phyloP scores from a whole-genome alignment of 176 grass and related monocot genomes.

The Oryza glumipatula region DNA sequence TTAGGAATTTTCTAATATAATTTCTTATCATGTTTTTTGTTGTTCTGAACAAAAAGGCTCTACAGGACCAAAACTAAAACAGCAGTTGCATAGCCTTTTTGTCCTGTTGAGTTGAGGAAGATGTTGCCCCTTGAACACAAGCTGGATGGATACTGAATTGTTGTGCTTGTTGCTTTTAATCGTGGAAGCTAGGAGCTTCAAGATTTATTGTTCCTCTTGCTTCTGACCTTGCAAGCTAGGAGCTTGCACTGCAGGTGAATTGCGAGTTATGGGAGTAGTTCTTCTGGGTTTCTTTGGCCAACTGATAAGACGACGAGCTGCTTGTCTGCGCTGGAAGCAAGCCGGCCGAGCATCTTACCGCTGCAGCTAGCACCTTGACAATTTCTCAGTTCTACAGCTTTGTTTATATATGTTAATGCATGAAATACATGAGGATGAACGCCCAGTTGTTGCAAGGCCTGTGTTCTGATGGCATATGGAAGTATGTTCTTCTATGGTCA shows the following conservation, averaged over 20 bases:
- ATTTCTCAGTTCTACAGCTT: slow-evolving; percentile 21
- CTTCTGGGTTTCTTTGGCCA: slow-evolving; percentile 55
- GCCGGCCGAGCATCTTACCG: slow-evolving; percentile 71
- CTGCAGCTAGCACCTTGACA: slow-evolving; percentile 53
- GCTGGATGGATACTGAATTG: slow-evolving; percentile 3
- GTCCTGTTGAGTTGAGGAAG: slow-evolving; percentile 13
- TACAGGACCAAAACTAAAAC: slow-evolving; percentile 20
- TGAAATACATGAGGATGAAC: slow-evolving; percentile 15
- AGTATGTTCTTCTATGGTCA: slow-evolving; percentile 75
- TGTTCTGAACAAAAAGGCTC: not conserved
- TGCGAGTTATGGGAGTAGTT: slow-evolving; percentile 61
- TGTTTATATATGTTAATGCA: slow-evolving; percentile 28
- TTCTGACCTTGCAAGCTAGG: slow-evolving; percentile 31
- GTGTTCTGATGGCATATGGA: slow-evolving; percentile 67
- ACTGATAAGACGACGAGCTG: slow-evolving; percentile 68
- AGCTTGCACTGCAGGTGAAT: not conserved
- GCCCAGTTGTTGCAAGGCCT: slow-evolving; percentile 48
- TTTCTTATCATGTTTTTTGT: slow-evolving; percentile 16
- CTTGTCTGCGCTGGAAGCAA: slow-evolving; percentile 73
- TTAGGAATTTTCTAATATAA: not conserved
- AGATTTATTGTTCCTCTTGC: slow-evolving; percentile 15
- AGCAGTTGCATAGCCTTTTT: not conserved
- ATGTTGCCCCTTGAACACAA: slow-evolving; percentile 58
- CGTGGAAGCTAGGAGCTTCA: slow-evolving; percentile 20
- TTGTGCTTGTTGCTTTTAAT: slow-evolving; percentile 21